These are phyloP conservation scores for Mycena pura DNA, from an alignment of 768 basidiomycete genomes.

Conservation along the genomic window DNA sequence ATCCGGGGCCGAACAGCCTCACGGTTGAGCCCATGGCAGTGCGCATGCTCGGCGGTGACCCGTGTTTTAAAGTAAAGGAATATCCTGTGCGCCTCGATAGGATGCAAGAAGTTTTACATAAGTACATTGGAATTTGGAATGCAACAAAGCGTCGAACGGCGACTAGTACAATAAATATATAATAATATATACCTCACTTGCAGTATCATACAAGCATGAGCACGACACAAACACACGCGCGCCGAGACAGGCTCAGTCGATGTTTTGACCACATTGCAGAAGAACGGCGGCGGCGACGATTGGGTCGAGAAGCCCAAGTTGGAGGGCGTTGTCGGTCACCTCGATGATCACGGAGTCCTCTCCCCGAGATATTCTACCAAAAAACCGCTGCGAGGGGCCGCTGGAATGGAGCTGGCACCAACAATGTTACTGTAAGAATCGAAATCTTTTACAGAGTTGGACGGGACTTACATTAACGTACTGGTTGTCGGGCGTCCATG, in stretches of 20 bases:
- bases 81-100: too few species aligned
- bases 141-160: too few species aligned
- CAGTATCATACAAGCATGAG: too few species aligned
- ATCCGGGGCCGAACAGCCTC: too few species aligned
- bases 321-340: slow-evolving; percentile 60
- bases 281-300: slow-evolving; percentile 59
- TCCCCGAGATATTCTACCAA: slow-evolving; percentile 58
- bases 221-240: too few species aligned
- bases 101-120: too few species aligned
- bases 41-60: too few species aligned
- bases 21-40: too few species aligned
- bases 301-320: slow-evolving; percentile 59
- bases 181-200: too few species aligned
- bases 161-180: too few species aligned
- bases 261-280: slow-evolving; percentile 65
- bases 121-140: too few species aligned
- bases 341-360: slow-evolving; percentile 58
- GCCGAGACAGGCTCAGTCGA: slow-evolving; percentile 59
- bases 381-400: slow-evolving; percentile 42
- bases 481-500: slow-evolving; percentile 61
- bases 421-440: not conserved
- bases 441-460: not conserved
- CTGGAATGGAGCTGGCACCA: slow-evolving; percentile 53
- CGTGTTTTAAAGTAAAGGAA: too few species aligned
- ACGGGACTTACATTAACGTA: slow-evolving; percentile 59